Conservation (phyloP, 495 filamentous ascomycete species). For the Neurospora sp. region DNA sequence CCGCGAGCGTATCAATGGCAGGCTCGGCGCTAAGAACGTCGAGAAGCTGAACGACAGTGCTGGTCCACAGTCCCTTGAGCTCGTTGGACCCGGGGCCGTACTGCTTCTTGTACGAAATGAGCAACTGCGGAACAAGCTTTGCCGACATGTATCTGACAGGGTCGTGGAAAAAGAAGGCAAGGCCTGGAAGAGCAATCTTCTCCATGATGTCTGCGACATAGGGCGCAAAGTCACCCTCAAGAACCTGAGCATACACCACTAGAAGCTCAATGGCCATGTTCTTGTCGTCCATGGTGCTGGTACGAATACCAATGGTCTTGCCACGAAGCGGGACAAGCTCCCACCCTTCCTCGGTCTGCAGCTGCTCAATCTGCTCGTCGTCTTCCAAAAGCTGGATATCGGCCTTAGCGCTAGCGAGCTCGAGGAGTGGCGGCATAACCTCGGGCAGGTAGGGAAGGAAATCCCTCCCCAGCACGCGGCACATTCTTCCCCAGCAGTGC, state of each 20-base stretch:
- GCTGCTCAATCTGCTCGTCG: conserved; percentile 83
- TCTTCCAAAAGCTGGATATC: conserved; percentile 96
- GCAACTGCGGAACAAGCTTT: conserved; percentile 86
- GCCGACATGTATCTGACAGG: conserved; percentile 92
- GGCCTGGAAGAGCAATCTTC: conserved; percentile 85
- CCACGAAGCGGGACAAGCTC: conserved; percentile 93
- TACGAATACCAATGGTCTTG: conserved; percentile 97
- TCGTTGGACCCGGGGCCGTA: conserved; percentile 68
- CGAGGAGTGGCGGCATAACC: conserved; percentile 89
- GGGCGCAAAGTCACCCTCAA: conserved; percentile 83
- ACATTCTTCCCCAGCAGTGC: conserved; percentile 99
- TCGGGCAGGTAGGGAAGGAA: conserved; percentile 86
- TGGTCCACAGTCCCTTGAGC: conserved; percentile 70
- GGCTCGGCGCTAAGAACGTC: conserved; percentile 94
- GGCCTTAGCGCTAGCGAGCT: conserved; percentile 88
- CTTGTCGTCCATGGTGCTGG: conserved; percentile 93
- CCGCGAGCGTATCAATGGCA: conserved; percentile 88
- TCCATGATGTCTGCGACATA: conserved; percentile 92
- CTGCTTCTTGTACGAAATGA: conserved; percentile 86
- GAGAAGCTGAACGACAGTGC: conserved; percentile 79
- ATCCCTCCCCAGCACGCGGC: conserved; percentile 77
- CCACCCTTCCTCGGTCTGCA: conserved; percentile 96
- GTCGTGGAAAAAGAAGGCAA: conserved; percentile 99
- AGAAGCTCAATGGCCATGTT: conserved; percentile 97
- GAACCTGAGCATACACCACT: conserved; percentile 89